phyloP scores from a whole-genome alignment of 495 filamentous ascomycete species.

The Platismatia glauca region DNA sequence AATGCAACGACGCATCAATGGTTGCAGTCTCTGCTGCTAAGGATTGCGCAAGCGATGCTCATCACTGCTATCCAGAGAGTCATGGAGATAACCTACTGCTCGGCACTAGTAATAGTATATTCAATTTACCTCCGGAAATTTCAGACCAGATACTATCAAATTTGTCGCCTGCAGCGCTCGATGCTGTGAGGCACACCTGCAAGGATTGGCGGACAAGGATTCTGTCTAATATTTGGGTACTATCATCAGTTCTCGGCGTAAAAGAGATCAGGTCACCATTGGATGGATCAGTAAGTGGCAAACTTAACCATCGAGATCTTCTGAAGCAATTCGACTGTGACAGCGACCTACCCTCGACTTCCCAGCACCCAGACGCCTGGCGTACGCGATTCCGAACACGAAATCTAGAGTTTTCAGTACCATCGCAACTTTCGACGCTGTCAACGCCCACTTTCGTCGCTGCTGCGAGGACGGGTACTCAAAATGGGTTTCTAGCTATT shows the following conservation, averaged over 20 bases:
- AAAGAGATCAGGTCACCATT: not conserved
- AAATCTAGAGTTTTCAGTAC: not conserved
- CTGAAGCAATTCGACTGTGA: conserved; percentile 5
- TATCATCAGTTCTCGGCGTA: conserved; percentile 8
- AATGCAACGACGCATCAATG: not conserved
- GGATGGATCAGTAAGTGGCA: not conserved
- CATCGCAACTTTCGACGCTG: not conserved
- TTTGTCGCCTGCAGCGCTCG: conserved; percentile 13
- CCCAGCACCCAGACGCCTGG: conserved; percentile 9
- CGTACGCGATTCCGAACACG: conserved; percentile 7
- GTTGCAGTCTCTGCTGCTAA: not conserved
- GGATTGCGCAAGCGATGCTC: not conserved
- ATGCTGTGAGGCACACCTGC: conserved; percentile 13
- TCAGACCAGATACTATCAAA: conserved; percentile 11
- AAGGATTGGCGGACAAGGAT: conserved; percentile 10
- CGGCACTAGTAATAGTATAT: not conserved
- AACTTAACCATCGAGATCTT: conserved; percentile 1
- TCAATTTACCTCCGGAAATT: conserved; percentile 4
- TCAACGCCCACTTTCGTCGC: not conserved
- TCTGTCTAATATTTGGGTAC: conserved; percentile 5
- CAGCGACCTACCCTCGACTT: conserved; percentile 2
- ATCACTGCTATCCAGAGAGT: not conserved
- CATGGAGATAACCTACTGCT: not conserved
- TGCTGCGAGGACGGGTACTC: not conserved
- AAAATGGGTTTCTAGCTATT: not conserved